A percentile compares a stretch with the other conserved stretches of the same genome.
These are phyloP conservation scores for Nemania serpens DNA, from an alignment of 2,329 filamentous ascomycete genomes.

Conservation along the genomic window DNA sequence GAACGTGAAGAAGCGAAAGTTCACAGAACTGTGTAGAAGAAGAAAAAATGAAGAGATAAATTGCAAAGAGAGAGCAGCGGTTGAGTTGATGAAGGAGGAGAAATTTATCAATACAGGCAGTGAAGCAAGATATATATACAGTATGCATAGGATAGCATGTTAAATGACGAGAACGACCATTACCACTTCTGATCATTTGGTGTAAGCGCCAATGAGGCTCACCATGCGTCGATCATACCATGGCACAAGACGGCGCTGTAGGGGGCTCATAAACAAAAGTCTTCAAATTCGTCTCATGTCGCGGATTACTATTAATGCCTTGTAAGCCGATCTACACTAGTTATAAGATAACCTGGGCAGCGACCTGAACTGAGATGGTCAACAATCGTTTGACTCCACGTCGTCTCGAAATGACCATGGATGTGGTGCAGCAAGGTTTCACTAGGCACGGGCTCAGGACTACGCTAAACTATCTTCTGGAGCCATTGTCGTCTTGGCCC, in stretches of 20 bases:
- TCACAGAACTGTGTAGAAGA: slow-evolving; percentile 44
- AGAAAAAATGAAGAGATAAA: slow-evolving; percentile 31
- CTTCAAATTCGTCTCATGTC: slow-evolving; percentile 28
- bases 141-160: slow-evolving; percentile 3
- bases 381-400: slow-evolving; percentile 1
- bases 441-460: slow-evolving; percentile 6
- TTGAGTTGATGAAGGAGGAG: slow-evolving; percentile 33
- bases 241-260: slow-evolving; percentile 16
- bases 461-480: neutral
- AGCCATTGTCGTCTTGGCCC: neutral
- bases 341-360: neutral
- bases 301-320: neutral
- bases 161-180: slow-evolving; percentile 19
- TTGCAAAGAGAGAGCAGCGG: slow-evolving; percentile 39
- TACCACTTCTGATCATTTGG: slow-evolving; percentile 10
- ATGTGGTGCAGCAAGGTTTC: slow-evolving; percentile 24
- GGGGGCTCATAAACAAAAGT: slow-evolving; percentile 17
- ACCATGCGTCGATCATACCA: slow-evolving; percentile 37
- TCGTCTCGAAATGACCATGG: slow-evolving; percentile 21
- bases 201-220: slow-evolving; percentile 28
- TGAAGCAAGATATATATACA: slow-evolving; percentile 32
- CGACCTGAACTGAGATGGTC: neutral
- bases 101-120: slow-evolving; percentile 22
- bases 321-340: slow-evolving; percentile 7
- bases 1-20: slow-evolving; percentile 43